These are phyloP conservation scores for Helichrysum umbraculigerum DNA, from an alignment of 129 eudicot species.

Conservation along the genomic window DNA sequence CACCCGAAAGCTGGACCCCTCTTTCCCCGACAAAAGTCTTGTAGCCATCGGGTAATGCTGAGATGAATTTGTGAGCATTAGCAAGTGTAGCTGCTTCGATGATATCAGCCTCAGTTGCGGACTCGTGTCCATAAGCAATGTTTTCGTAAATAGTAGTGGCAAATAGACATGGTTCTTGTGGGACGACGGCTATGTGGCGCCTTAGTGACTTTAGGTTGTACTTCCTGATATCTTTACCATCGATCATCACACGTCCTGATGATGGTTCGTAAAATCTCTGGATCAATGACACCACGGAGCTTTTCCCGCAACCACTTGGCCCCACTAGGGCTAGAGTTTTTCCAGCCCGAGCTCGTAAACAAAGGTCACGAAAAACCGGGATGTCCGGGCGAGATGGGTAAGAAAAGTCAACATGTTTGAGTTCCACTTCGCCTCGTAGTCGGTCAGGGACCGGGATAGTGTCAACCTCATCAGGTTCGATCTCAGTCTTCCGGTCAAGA, in stretches of 20 bases:
- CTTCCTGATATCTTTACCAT: conserved; percentile 80
- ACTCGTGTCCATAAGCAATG: conserved; percentile 79
- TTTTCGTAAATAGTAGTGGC: conserved; percentile 82
- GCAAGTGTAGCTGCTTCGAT: conserved; percentile 87
- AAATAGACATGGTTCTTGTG: conserved; percentile 93
- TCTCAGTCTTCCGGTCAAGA: conserved; percentile 86
- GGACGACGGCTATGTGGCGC: conserved; percentile 76
- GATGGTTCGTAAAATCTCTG: conserved; percentile 83
- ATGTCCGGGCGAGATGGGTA: conserved; percentile 87
- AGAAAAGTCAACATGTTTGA: conserved; percentile 82
- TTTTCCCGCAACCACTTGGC: conserved; percentile 94
- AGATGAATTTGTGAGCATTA: conserved; percentile 87
- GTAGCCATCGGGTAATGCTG: conserved; percentile 87
- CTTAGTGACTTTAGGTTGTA: conserved; percentile 75
- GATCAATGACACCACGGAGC: conserved; percentile 80
- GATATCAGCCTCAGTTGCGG: conserved; percentile 83
- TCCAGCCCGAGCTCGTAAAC: conserved; percentile 84
- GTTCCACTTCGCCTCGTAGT: conserved; percentile 86
- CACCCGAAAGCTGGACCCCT: conserved; percentile 85
- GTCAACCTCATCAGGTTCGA: conserved; percentile 78
- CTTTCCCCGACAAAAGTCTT: conserved; percentile 81
- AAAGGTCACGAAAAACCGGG: conserved; percentile 65
- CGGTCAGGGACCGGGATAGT: conserved; percentile 66
- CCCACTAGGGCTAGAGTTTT: conserved; percentile 93
- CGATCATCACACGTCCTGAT: conserved; percentile 78